phyloP scores from a whole-genome alignment of 1,139 yeast genomes.

The Hyphopichia wangnamkhiaoensis region DNA sequence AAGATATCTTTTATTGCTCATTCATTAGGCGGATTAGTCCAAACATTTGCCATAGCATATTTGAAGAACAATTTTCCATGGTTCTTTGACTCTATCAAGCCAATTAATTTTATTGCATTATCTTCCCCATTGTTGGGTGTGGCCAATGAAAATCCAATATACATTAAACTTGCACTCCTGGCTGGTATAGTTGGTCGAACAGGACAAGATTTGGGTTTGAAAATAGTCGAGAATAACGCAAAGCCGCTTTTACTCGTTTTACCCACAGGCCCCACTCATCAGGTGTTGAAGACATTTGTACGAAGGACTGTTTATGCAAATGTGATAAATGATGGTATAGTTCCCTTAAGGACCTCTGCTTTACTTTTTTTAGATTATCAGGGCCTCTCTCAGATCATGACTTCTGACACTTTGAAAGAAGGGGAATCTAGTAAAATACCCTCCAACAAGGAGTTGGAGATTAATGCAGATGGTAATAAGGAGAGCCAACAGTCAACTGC shows the following conservation, averaged over 20 bases:
- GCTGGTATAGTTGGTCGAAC: conserved; percentile 92
- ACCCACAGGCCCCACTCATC: conserved; percentile 82
- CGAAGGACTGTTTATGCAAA: conserved; percentile 79
- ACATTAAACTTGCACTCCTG: conserved; percentile 78
- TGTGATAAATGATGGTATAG: conserved; percentile 87
- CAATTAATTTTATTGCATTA: conserved; percentile 79
- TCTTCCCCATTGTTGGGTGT: conserved; percentile 92
- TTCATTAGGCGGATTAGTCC: conserved; percentile 89
- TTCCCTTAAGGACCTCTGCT: conserved; percentile 86
- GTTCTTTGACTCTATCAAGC: conserved; percentile 64
- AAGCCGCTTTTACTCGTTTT: conserved; percentile 71
- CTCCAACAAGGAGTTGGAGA: conserved; percentile 14
- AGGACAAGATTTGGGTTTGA: conserved; percentile 86
- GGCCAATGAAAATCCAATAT: conserved; percentile 81
- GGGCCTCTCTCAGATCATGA: conserved; percentile 47
- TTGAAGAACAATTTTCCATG: conserved; percentile 63
- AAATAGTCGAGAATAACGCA: conserved; percentile 32
- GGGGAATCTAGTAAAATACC: conserved; percentile 18
- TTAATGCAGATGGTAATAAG: conserved; percentile 12
- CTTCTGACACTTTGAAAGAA: conserved; percentile 10
- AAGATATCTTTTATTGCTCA: conserved; percentile 88
- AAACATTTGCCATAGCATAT: conserved; percentile 88
- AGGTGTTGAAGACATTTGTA: conserved; percentile 58
- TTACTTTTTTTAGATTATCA: conserved; percentile 66
- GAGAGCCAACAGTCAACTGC: conserved; percentile 18